A percentile compares a stretch with the other conserved stretches of the same genome.
These are phyloP conservation scores for Lizanozyma gosingica DNA, from an alignment of 1,139 yeast genomes.

Conservation along the genomic window DNA sequence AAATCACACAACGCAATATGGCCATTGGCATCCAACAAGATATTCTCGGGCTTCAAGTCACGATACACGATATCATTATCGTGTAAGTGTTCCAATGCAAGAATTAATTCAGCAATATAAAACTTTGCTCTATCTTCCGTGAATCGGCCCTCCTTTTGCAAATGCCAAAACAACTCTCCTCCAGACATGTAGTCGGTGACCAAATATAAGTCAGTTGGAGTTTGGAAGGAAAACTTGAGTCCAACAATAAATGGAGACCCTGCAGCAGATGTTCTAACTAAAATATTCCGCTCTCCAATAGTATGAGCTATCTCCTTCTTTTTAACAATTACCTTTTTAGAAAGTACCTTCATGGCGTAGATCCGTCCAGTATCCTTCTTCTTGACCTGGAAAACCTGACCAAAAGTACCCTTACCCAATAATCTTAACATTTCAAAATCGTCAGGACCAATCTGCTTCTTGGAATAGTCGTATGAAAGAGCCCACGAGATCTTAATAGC, in stretches of 20 bases:
- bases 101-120: slow-evolving; percentile 88
- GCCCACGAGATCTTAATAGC: slow-evolving; percentile 61
- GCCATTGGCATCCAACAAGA: slow-evolving; percentile 89
- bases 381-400: slow-evolving; percentile 92
- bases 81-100: slow-evolving; percentile 87
- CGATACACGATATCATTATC: slow-evolving; percentile 90
- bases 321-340: slow-evolving; percentile 89
- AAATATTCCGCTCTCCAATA: slow-evolving; percentile 88
- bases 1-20: slow-evolving; percentile 95
- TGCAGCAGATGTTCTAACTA: slow-evolving; percentile 75
- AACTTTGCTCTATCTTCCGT: slow-evolving; percentile 89
- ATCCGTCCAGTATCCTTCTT: slow-evolving; percentile 82
- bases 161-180: slow-evolving; percentile 95
- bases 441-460: slow-evolving; percentile 80
- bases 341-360: slow-evolving; percentile 94
- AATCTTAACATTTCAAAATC: slow-evolving; percentile 87
- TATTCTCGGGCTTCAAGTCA: slow-evolving; percentile 92
- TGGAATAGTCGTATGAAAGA: slow-evolving; percentile 39
- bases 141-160: slow-evolving; percentile 92
- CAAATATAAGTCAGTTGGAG: slow-evolving; percentile 81
- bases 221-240: slow-evolving; percentile 89
- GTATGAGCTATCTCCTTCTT: slow-evolving; percentile 97
- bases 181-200: slow-evolving; percentile 98
- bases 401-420: slow-evolving; percentile 94
- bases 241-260: slow-evolving; percentile 91